Evolutionary conservation across 345 rosid species (phyloP).

Genomic region (Aquilaria sinensis): DNA sequence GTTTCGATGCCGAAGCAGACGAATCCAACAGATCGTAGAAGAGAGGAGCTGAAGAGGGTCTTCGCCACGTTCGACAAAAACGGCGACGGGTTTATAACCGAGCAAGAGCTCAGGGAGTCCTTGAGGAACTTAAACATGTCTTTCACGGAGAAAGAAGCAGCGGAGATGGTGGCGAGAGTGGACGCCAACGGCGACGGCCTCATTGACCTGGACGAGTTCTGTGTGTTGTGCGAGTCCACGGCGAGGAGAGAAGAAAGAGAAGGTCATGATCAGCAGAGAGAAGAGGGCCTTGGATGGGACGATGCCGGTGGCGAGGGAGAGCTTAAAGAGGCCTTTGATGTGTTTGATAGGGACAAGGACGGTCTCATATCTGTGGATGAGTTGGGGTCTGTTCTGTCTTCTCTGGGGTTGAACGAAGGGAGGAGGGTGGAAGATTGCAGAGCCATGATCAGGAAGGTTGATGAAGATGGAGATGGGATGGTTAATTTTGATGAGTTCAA

Average conservation of each 20-base stretch:
- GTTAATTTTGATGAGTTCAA: slow-evolving; percentile 47
- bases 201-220: slow-evolving; percentile 52
- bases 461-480: slow-evolving; percentile 64
- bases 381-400: slow-evolving; percentile 38
- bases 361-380: slow-evolving; percentile 61
- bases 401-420: slow-evolving; percentile 50
- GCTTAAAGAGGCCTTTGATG: slow-evolving; percentile 55
- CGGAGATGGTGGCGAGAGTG: slow-evolving; percentile 38
- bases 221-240: slow-evolving; percentile 18
- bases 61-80: slow-evolving; percentile 48
- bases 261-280: background rate
- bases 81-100: slow-evolving; percentile 52
- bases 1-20: background rate
- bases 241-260: background rate
- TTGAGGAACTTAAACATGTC: slow-evolving; percentile 19
- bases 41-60: slow-evolving; percentile 24
- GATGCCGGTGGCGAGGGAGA: slow-evolving; percentile 18
- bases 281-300: slow-evolving; percentile 5
- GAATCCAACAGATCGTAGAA: background rate
- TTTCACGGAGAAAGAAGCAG: slow-evolving; percentile 23
- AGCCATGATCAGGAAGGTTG: slow-evolving; percentile 54
- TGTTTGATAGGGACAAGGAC: slow-evolving; percentile 54
- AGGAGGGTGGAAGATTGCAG: slow-evolving; percentile 44
- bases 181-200: slow-evolving; percentile 51
- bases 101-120: slow-evolving; percentile 30